Base-by-base conservation (phyloP, 2,329 filamentous ascomycete genomes). In the Aspergillus tubingensis region DNA sequence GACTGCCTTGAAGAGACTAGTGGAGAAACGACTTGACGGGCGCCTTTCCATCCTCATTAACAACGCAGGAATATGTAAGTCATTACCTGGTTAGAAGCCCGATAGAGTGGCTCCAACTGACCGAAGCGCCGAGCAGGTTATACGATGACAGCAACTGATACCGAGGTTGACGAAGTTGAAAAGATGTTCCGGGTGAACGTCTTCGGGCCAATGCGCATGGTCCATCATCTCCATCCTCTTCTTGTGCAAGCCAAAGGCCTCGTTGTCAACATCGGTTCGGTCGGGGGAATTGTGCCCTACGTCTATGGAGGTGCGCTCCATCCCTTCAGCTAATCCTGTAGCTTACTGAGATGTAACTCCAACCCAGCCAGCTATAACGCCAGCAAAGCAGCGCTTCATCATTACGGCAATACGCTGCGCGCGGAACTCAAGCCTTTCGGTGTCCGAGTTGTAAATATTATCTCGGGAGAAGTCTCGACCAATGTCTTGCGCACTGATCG, bases 191-290 rank as follows among this genome's bases (percentile, higher is more conserved):
- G 7, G 3, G 48, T 57, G n/a, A 62, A 62, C 43, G 52, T 62
- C n/a, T 57, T 62, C 13, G 57, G 57, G 1, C 48, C 57, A 2
- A 57, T 62, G 52, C 25, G 60, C 27, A 59, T 57, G 60, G 54
- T 62, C 3, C 53, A 57, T 15, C 11, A 50, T 5, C 57, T 62
- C 8, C 57, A 60, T 23, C 38, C 6, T 36, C 48, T 55, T 13
- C 36, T 62, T 13, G 43, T 62, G 6, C 5, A 25, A 21, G 54
- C 57, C 2, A 55, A 67, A n/a, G 67, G 67, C 1, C 62, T 52
- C 4, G 65, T 73, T 19, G 63, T 72, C 10, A 72, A 70, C 36
- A 68, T 70, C 51, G 67, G 68, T 5, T 70, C 68, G 1, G 58
- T 70, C 17, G 58, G 50, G 15, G 61, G 58, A 3, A 39, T 62